These are phyloP conservation scores for Puya raimondii DNA, from an alignment of 176 grass and related monocot species.

Conservation along the genomic window DNA sequence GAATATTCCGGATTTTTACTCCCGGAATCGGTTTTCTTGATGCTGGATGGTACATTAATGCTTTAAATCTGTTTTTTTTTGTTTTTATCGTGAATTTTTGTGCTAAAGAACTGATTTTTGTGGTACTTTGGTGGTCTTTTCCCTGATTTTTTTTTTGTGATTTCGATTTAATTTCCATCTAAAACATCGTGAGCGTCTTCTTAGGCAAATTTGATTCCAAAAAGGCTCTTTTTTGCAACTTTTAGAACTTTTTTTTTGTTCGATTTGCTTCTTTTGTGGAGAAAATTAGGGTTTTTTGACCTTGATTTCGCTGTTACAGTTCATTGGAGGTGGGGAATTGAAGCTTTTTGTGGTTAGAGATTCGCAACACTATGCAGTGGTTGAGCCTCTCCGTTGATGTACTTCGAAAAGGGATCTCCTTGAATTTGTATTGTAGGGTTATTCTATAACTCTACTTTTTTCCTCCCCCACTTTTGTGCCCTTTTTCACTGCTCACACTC, in stretches of 20 bases:
- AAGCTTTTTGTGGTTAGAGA: conserved; percentile 11
- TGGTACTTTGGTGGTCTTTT: too few species aligned
- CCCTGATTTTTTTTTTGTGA: too few species aligned
- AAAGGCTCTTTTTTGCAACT: background rate
- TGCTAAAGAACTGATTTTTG: too few species aligned
- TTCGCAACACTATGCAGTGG: conserved; percentile 48
- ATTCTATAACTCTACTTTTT: conserved; percentile 48
- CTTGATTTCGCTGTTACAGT: conserved; percentile 25
- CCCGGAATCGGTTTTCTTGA: too few species aligned
- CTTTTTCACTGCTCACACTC: background rate
- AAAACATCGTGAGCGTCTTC: too few species aligned
- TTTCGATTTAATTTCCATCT: too few species aligned
- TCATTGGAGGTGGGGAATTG: conserved; percentile 1
- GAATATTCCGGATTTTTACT: background rate
- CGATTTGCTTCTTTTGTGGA: background rate
- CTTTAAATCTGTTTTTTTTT: too few species aligned
- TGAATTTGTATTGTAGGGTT: conserved; percentile 84
- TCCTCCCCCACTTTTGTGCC: background rate
- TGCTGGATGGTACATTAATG: too few species aligned
- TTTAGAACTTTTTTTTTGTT: background rate
- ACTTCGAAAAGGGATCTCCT: conserved; percentile 45
- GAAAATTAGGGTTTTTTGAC: conserved; percentile 8
- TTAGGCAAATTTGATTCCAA: background rate
- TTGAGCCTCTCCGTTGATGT: conserved; percentile 55
- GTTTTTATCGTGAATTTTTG: too few species aligned